Conservation (phyloP, 129 eudicot species). For the Apium graveolens region DNA sequence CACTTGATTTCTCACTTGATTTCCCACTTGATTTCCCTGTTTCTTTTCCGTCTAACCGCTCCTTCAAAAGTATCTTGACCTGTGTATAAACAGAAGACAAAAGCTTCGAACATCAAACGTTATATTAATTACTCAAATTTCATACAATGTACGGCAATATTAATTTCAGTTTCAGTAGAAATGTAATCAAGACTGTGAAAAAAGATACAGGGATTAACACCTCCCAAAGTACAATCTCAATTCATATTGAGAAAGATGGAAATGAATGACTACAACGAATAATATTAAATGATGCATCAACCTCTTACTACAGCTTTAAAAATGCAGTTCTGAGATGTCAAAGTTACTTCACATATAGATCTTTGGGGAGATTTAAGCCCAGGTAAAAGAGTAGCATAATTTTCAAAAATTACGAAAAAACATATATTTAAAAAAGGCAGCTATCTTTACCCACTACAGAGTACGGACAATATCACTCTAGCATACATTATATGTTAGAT, state of each 20-base stretch:
- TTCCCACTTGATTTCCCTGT: conserved; percentile 62
- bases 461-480: background rate
- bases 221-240: background rate
- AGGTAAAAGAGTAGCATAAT: background rate
- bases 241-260: background rate
- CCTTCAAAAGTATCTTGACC: conserved; percentile 82
- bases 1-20: conserved; percentile 40
- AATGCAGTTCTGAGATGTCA: background rate
- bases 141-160: background rate
- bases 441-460: background rate
- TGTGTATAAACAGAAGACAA: conserved; percentile 14
- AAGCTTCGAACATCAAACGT: background rate
- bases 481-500: background rate
- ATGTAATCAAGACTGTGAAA: background rate
- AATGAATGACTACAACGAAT: background rate
- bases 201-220: background rate
- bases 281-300: background rate
- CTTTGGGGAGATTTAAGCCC: background rate
- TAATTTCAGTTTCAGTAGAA: background rate
- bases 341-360: background rate
- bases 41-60: conserved; percentile 69
- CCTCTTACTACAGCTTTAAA: background rate
- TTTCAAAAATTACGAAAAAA: background rate
- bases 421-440: background rate
- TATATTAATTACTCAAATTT: background rate